These are phyloP conservation scores for Nicotiana noctiflora DNA, from an alignment of 257 asterid species.

Conservation along the genomic window DNA sequence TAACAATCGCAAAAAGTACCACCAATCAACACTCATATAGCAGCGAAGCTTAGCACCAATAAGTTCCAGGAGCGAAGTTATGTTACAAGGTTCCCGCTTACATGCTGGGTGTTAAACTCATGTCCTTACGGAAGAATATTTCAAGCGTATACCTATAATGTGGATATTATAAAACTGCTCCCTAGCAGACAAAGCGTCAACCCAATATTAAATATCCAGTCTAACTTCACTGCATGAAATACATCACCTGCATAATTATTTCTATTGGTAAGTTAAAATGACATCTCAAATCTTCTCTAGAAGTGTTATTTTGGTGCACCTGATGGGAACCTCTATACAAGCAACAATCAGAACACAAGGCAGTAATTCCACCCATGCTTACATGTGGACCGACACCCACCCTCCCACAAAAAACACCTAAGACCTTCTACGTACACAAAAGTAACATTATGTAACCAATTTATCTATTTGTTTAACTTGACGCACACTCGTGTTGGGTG, in stretches of 20 bases:
- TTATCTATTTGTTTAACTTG: too few relatives aligned
- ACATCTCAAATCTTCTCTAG: not conserved
- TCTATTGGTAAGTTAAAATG: not conserved
- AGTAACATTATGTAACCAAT: too few relatives aligned
- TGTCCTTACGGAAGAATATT: too few relatives aligned
- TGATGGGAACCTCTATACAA: not conserved
- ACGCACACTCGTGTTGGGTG: too few relatives aligned
- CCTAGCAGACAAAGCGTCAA: not conserved
- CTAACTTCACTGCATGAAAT: not conserved
- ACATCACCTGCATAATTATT: not conserved
- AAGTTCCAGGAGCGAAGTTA: too few relatives aligned
- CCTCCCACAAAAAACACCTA: not conserved
- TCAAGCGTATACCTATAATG: too few relatives aligned
- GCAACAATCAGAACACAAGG: not conserved
- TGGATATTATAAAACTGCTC: not conserved
- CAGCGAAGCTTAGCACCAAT: too few relatives aligned
- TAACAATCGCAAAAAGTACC: too few relatives aligned
- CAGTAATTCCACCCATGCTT: not conserved
- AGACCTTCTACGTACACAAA: not conserved
- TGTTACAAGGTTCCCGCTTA: too few relatives aligned
- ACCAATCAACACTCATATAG: too few relatives aligned
- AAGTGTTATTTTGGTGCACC: not conserved
- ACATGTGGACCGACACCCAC: not conserved
- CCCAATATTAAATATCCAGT: not conserved
- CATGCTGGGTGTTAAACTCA: too few relatives aligned